Percentiles rank a stretch among this genome's conserved stretches.
Conservation (phyloP, 2,329 filamentous ascomycete genomes). For the Periglandula ipomoeae region DNA sequence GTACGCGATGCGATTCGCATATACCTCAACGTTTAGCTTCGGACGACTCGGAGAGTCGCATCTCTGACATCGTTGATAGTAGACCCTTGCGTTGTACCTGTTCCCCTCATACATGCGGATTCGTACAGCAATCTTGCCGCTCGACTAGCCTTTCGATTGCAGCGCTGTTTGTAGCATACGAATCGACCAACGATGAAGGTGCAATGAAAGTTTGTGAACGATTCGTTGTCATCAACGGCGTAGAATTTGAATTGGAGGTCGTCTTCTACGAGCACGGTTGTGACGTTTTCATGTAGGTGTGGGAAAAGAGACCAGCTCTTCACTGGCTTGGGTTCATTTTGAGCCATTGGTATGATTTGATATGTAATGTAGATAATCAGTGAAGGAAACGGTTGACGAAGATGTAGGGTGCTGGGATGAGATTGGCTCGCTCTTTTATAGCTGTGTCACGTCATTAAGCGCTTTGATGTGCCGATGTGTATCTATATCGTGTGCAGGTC, state of each 20-base stretch:
- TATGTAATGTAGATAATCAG: no score
- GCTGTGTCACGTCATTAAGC: no score
- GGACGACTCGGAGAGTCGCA: slow-evolving; percentile 21
- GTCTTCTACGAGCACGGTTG: slow-evolving; percentile 8
- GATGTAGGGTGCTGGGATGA: no score
- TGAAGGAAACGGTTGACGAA: no score
- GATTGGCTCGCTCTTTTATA: no score
- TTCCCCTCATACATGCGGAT: slow-evolving; percentile 21
- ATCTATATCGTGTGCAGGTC: no score
- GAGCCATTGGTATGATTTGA: neutral
- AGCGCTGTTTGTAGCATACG: slow-evolving; percentile 18
- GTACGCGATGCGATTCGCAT: slow-evolving; percentile 25
- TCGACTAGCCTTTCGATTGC: slow-evolving; percentile 20
- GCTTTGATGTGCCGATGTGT: no score
- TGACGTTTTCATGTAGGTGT: slow-evolving; percentile 10
- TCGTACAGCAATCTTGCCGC: slow-evolving; percentile 22
- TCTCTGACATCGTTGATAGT: slow-evolving; percentile 24
- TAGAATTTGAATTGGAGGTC: slow-evolving; percentile 16
- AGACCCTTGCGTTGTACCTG: slow-evolving; percentile 28
- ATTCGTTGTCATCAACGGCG: slow-evolving; percentile 8
- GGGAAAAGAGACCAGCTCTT: slow-evolving; percentile 15
- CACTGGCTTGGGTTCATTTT: neutral
- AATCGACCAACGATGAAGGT: slow-evolving; percentile 26
- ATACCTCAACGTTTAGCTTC: slow-evolving; percentile 20
- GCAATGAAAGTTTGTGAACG: slow-evolving; percentile 13